Conservation (phyloP, 2,329 filamentous ascomycete species). For the Hirsutella minnesotensis region DNA sequence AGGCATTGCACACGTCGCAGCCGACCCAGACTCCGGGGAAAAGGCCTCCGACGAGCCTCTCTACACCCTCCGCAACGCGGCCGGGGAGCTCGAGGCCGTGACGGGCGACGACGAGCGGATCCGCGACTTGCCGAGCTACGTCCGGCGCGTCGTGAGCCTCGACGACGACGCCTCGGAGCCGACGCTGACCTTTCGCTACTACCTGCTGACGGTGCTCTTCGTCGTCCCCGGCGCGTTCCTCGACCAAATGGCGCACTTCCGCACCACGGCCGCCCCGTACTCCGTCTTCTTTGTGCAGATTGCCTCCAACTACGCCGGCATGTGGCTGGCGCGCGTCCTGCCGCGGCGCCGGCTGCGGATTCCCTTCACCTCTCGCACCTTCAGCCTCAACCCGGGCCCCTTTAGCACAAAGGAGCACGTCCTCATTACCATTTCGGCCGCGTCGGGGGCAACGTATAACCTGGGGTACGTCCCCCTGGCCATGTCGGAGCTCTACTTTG, state of each 20-base stretch:
- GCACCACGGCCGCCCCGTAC: constrained; percentile 45
- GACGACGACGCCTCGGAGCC: constrained; percentile 42
- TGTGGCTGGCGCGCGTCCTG: constrained; percentile 37
- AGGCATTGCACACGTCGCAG: no score
- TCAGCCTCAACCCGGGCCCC: constrained; percentile 43
- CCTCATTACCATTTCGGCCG: constrained; percentile 40
- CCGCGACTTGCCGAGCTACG: constrained; percentile 37
- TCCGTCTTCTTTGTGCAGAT: constrained; percentile 52
- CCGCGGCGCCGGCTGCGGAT: constrained; percentile 33
- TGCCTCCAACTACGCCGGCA: constrained; percentile 41
- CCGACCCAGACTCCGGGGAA: no score
- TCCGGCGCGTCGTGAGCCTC: constrained; percentile 42
- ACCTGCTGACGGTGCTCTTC: constrained; percentile 41
- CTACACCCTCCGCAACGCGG: constrained; percentile 8
- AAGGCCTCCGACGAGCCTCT: neutral
- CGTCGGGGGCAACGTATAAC: constrained; percentile 40
- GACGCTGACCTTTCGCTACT: constrained; percentile 48
- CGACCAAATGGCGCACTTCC: constrained; percentile 41
- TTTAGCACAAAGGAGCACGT: constrained; percentile 49
- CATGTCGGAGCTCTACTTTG: constrained; percentile 46
- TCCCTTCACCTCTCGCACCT: constrained; percentile 33
- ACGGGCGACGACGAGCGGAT: constrained; percentile 37
- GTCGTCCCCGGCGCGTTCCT: constrained; percentile 45
- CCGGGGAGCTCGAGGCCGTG: constrained; percentile 17
- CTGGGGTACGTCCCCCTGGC: constrained; percentile 37